Evolutionary conservation across 164 flowering plant species (phyloP).

Genomic region (Saururus chinensis): DNA sequence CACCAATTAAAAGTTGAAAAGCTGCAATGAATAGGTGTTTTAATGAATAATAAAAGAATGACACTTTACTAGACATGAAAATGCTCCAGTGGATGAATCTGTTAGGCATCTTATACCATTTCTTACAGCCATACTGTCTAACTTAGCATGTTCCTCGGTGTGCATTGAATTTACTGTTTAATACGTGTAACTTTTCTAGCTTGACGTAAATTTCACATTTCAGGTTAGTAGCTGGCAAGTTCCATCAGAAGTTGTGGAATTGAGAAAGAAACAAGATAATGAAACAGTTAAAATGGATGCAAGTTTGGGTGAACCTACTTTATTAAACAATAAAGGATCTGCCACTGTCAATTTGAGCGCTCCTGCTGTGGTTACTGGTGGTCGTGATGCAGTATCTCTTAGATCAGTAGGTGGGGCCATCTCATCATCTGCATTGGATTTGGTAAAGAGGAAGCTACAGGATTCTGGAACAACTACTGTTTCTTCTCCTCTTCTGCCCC

Average conservation of each 20-base stretch:
- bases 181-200: neutral
- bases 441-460: slow-evolving; percentile 88
- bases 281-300: slow-evolving; percentile 29
- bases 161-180: neutral
- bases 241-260: slow-evolving; percentile 70
- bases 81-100: no score
- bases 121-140: no score
- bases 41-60: no score
- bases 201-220: neutral
- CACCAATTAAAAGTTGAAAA: no score
- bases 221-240: slow-evolving; percentile 97
- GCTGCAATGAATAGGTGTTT: no score
- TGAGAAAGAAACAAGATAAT: slow-evolving; percentile 55
- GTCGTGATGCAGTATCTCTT: slow-evolving; percentile 70
- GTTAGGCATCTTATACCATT: no score
- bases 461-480: slow-evolving; percentile 65
- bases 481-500: slow-evolving; percentile 36
- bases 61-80: no score
- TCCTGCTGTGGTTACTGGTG: slow-evolving; percentile 77
- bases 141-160: neutral
- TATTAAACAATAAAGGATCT: slow-evolving; percentile 39
- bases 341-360: slow-evolving; percentile 44
- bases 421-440: slow-evolving; percentile 83
- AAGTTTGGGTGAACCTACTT: slow-evolving; percentile 25
- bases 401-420: slow-evolving; percentile 38